phyloP scores from a whole-genome alignment of 371 early-diverging fungal species.

The Zychaea mexicana region DNA sequence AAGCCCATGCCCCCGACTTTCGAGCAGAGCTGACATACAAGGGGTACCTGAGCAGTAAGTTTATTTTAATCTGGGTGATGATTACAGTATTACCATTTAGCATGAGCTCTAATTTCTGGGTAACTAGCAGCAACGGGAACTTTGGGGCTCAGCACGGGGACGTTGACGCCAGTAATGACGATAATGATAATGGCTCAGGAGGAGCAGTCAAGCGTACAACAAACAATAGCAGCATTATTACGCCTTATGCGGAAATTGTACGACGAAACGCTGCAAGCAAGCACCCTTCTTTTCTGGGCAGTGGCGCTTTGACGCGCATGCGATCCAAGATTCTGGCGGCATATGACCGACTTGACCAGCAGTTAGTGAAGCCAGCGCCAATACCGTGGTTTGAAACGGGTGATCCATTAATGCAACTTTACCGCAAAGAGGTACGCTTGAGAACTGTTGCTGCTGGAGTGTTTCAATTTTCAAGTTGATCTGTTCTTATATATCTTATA shows the following conservation, averaged over 20 bases:
- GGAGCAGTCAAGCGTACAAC: not conserved
- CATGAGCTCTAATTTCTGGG: too few species aligned
- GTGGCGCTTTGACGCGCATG: constrained; percentile 7
- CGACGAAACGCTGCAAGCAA: not conserved
- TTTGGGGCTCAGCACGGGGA: too few species aligned
- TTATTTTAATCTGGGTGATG: too few species aligned
- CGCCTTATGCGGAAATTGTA: not conserved
- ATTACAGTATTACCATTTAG: too few species aligned
- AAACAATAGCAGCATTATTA: not conserved
- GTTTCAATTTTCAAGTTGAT: not conserved
- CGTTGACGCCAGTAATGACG: not conserved
- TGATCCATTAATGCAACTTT: constrained; percentile 30
- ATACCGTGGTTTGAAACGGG: constrained; percentile 67
- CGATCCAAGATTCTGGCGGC: not conserved
- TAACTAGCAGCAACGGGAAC: too few species aligned
- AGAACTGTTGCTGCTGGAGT: not conserved
- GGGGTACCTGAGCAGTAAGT: too few species aligned
- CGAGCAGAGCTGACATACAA: too few species aligned
- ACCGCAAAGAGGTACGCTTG: not conserved
- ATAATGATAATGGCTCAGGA: not conserved
- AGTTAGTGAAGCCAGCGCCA: constrained; percentile 36
- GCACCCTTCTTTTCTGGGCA: not conserved
- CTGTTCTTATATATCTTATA: not conserved
- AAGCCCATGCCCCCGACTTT: too few species aligned
- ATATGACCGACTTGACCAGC: constrained; percentile 1